phyloP scores from a whole-genome alignment of 169 alveolate species.

The Plasmodium falciparum region DNA sequence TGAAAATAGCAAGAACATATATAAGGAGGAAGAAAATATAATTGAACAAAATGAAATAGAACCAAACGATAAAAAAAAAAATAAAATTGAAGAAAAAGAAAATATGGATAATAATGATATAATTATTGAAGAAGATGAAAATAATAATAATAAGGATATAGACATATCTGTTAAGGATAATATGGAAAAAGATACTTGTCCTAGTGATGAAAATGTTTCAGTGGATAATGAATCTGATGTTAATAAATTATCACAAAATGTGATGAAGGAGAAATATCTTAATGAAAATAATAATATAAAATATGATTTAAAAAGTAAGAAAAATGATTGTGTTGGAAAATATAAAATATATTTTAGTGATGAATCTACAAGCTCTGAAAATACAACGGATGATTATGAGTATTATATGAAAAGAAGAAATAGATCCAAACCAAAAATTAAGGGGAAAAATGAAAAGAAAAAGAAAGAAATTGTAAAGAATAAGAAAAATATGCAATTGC shows the following conservation, averaged over 20 bases:
- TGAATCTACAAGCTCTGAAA: slow-evolving; percentile 10
- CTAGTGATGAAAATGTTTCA: not conserved
- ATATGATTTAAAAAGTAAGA: not conserved
- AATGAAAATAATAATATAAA: not conserved
- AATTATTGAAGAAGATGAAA: not conserved
- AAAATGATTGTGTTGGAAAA: not conserved
- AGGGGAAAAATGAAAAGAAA: not conserved
- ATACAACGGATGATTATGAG: slow-evolving; percentile 28
- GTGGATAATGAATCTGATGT: not conserved
- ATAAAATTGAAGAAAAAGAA: not conserved
- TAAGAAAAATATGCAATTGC: not conserved
- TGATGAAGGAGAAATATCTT: not conserved
- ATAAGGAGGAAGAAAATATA: slow-evolving; percentile 2
- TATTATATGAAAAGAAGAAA: slow-evolving; percentile 4
- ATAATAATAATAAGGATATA: not conserved
- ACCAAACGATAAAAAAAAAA: not conserved
- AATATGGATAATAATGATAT: not conserved
- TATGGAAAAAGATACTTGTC: not conserved
- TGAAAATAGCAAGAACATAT: not conserved
- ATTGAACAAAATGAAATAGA: not conserved
- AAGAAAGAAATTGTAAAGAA: slow-evolving; percentile 1
- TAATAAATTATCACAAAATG: not conserved
- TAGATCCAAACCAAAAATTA: not conserved
- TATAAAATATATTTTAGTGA: not conserved
- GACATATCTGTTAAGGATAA: not conserved